A percentile compares a stretch with the other conserved stretches of the same genome.
These are phyloP conservation scores for Naganishia vaughanmartiniae DNA, from an alignment of 768 basidiomycete species.

Conservation along the genomic window DNA sequence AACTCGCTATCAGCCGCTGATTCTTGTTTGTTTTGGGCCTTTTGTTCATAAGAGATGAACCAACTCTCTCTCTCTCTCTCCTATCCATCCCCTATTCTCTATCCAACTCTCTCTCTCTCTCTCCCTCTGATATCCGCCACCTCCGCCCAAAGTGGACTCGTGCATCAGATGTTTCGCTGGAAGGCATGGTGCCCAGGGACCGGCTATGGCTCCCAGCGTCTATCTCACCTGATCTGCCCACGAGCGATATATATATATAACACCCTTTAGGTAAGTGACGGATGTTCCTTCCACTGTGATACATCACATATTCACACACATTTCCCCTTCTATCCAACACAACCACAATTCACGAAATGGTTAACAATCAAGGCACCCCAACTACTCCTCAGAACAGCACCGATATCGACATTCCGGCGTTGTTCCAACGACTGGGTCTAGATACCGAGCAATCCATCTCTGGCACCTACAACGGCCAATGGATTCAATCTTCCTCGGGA, in stretches of 20 bases:
- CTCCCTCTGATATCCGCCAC: too few species aligned
- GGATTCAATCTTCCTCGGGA: slow-evolving; percentile 40
- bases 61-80: too few species aligned
- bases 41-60: background rate
- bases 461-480: slow-evolving; percentile 46
- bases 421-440: slow-evolving; percentile 39
- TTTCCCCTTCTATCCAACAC: background rate
- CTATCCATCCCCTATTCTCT: background rate
- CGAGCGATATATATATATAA: background rate
- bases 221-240: too few species aligned
- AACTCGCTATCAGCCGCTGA: slow-evolving; percentile 5
- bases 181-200: too few species aligned
- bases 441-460: slow-evolving; percentile 29
- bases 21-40: too few species aligned
- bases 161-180: too few species aligned
- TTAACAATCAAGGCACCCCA: slow-evolving; percentile 23
- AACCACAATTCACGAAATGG: background rate
- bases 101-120: too few species aligned
- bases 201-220: too few species aligned
- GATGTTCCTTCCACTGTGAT: too few species aligned
- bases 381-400: slow-evolving; percentile 11
- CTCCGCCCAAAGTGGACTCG: too few species aligned
- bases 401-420: slow-evolving; percentile 38
- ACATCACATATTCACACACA: too few species aligned
- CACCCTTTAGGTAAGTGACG: background rate